Evolutionary conservation across 495 filamentous ascomycete species (phyloP).

Genomic region (Aspergillus cristatus): DNA sequence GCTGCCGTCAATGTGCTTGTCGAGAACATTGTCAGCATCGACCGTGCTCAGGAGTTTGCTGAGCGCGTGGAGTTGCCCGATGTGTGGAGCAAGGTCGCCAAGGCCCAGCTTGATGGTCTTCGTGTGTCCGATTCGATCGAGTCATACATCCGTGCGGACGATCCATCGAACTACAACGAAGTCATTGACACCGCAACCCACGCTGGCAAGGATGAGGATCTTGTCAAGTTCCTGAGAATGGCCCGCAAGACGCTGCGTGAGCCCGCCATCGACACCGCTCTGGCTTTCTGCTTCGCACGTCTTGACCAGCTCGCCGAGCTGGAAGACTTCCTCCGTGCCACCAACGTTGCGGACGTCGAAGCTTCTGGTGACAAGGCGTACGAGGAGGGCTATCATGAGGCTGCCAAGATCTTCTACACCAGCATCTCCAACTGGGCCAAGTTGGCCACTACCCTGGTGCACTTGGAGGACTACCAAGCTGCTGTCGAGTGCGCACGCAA

Average conservation of each 20-base stretch:
- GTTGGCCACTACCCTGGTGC: constrained; percentile 91
- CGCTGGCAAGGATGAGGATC: constrained; percentile 95
- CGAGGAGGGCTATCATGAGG: constrained; percentile 86
- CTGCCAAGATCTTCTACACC: constrained; percentile 96
- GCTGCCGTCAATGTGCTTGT: constrained; percentile 88
- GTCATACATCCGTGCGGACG: constrained; percentile 91
- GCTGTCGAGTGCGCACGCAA: constrained; percentile 98
- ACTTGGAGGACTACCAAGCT: constrained; percentile 93
- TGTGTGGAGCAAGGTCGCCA: constrained; percentile 99
- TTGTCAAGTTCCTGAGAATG: constrained; percentile 96
- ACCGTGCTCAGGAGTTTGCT: constrained; percentile 92
- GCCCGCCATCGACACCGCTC: constrained; percentile 82
- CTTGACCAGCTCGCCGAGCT: constrained; percentile 86
- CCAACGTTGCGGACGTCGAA: constrained; percentile 92
- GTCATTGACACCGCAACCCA: constrained; percentile 95
- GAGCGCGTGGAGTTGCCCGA: constrained; percentile 92
- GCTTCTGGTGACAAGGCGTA: constrained; percentile 97
- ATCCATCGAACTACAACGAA: constrained; percentile 87
- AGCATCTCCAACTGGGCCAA: constrained; percentile 99
- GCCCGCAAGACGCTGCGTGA: constrained; percentile 93
- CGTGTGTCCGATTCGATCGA: constrained; percentile 89
- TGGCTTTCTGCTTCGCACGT: constrained; percentile 89
- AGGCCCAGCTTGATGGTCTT: constrained; percentile 94
- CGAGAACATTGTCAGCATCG: constrained; percentile 96
- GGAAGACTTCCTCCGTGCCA: constrained; percentile 89